phyloP scores from a whole-genome alignment of 2,329 filamentous ascomycete genomes.

The Helotiales sp. region DNA sequence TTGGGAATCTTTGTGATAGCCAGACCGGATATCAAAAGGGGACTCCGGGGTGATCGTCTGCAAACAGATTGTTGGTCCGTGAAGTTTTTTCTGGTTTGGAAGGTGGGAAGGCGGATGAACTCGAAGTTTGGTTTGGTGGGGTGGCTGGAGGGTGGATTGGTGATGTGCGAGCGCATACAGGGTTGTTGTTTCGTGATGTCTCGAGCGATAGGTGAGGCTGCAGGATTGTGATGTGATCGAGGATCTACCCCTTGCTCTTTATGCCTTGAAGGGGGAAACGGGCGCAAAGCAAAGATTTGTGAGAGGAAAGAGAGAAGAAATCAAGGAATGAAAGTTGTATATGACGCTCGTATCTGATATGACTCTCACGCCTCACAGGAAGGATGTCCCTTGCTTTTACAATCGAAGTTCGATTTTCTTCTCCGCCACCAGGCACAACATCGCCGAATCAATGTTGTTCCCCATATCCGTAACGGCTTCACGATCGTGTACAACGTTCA shows the following conservation, averaged over 20 bases:
- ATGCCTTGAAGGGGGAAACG: neutral
- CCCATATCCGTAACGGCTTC: too few species aligned
- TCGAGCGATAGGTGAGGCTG: neutral
- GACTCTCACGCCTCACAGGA: neutral
- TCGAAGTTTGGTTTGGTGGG: neutral
- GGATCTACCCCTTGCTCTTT: neutral
- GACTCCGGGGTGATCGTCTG: neutral
- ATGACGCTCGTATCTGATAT: neutral
- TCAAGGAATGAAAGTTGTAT: neutral
- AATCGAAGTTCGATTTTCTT: neutral
- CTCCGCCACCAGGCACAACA: too few species aligned
- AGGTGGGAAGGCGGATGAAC: neutral
- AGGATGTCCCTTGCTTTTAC: neutral
- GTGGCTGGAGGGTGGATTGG: neutral
- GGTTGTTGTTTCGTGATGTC: neutral
- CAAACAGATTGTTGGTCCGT: neutral
- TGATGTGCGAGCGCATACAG: neutral
- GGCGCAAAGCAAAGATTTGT: neutral
- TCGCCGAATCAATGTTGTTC: too few species aligned
- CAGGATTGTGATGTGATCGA: neutral
- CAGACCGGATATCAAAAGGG: neutral
- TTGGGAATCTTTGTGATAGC: too few species aligned
- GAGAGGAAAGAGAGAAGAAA: neutral
- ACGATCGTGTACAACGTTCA: too few species aligned
- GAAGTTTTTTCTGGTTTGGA: neutral